Conservation (phyloP, 768 basidiomycete genomes). For the Tulasnella sp. region DNA sequence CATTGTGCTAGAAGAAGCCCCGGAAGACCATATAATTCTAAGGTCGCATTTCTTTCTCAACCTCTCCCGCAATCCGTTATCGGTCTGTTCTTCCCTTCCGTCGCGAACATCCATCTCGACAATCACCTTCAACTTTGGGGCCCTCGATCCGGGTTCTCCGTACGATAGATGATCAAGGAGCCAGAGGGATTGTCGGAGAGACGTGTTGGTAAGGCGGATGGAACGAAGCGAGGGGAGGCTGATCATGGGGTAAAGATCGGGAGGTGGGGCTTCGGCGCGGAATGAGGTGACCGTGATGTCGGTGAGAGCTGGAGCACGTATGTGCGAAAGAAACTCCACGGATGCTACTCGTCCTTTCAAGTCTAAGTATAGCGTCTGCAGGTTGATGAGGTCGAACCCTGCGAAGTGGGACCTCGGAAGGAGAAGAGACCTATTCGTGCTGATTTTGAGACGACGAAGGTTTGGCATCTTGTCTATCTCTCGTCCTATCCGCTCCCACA, state of each 20-base stretch:
- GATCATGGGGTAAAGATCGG: not conserved
- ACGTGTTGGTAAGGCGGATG: not conserved
- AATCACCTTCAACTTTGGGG: not conserved
- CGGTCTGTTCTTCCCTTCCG: not conserved
- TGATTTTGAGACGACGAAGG: not conserved
- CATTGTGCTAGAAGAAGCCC: not conserved
- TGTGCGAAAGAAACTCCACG: not conserved
- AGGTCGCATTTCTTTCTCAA: not conserved
- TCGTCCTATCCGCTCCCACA: not conserved
- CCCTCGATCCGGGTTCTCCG: not conserved
- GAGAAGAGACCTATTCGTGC: not conserved
- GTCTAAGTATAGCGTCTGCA: not conserved
- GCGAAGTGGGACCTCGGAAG: not conserved
- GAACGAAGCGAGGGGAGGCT: not conserved
- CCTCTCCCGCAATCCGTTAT: not conserved
- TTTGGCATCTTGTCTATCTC: not conserved
- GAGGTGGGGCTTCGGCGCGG: not conserved
- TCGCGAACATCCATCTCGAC: constrained; percentile 6
- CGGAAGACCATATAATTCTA: not conserved
- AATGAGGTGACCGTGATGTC: not conserved
- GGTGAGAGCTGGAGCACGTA: not conserved
- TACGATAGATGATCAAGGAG: not conserved
- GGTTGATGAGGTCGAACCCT: not conserved
- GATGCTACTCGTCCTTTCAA: not conserved
- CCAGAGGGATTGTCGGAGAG: not conserved